A percentile compares a stretch with the other conserved stretches of the same genome.
Evolutionary conservation across 345 rosid species (phyloP).

Genomic region (Syzygium jambos): DNA sequence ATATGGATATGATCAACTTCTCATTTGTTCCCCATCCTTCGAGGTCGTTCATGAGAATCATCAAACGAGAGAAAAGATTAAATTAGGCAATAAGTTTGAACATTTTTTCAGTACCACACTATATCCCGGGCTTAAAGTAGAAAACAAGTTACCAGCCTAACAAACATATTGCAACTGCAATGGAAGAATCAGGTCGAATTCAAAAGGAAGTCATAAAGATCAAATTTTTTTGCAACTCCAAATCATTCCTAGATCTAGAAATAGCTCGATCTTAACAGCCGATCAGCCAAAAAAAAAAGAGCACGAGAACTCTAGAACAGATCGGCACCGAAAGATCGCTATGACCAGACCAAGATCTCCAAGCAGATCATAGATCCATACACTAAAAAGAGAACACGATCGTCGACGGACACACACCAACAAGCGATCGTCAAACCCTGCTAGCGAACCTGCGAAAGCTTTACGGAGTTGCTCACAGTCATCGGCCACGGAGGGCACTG

Average conservation of each 20-base stretch:
- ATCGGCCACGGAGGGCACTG: conserved; percentile 39
- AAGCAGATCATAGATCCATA: neutral
- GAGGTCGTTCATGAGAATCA: neutral
- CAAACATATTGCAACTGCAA: too few species aligned
- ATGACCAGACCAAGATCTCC: neutral
- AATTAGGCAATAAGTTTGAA: neutral
- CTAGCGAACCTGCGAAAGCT: conserved; percentile 46
- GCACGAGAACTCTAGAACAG: neutral
- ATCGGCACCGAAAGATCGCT: neutral
- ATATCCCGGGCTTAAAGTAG: too few species aligned
- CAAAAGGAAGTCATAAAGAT: neutral
- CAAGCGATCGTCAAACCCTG: neutral
- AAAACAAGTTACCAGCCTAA: too few species aligned
- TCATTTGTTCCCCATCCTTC: conserved; percentile 89
- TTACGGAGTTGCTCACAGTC: conserved; percentile 66
- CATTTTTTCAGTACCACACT: neutral
- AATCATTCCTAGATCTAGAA: neutral
- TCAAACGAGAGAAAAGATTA: neutral
- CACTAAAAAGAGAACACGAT: neutral
- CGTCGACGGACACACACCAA: neutral
- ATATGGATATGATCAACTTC: conserved; percentile 58
- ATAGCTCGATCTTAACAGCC: neutral
- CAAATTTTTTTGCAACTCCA: neutral
- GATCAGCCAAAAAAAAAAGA: neutral
- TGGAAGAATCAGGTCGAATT: neutral